These are phyloP conservation scores for Pleurotus sapidus DNA, from an alignment of 768 basidiomycete genomes.

Conservation along the genomic window DNA sequence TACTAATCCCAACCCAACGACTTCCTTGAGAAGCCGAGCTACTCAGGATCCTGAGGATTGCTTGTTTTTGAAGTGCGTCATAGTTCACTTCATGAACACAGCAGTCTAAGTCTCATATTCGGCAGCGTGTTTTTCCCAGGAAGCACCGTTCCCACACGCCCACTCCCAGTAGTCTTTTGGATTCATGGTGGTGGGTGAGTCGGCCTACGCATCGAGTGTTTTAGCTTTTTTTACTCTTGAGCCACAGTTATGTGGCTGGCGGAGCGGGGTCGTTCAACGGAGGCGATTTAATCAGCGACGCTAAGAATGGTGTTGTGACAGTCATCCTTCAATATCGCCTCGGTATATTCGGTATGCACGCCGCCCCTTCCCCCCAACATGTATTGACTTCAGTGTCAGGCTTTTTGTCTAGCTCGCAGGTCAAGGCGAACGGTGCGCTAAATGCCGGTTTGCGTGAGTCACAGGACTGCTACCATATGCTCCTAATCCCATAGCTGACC, in stretches of 20 bases:
- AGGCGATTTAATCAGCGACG: conserved; percentile 6
- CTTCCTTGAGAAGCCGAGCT: neutral
- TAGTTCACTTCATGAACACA: neutral
- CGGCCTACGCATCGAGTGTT: neutral
- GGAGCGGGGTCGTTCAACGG: conserved; percentile 6
- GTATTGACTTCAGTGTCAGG: conserved; percentile 15
- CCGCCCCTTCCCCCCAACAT: no score
- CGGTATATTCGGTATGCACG: conserved; percentile 27
- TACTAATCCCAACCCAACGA: conserved; percentile 27
- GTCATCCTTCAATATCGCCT: conserved; percentile 42
- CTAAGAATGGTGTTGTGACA: conserved; percentile 23
- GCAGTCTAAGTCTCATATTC: neutral
- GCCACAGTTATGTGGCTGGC: conserved; percentile 1
- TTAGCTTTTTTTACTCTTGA: neutral
- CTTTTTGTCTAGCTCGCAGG: conserved; percentile 39
- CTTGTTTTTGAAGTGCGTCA: conserved; percentile 33
- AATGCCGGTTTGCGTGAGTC: conserved; percentile 48
- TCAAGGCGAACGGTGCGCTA: conserved; percentile 38
- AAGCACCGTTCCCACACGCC: conserved; percentile 15
- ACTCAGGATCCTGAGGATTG: conserved; percentile 33
- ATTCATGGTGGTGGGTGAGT: conserved; percentile 11
- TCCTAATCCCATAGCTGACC: neutral
- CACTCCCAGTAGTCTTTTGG: conserved; percentile 16
- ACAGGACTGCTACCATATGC: neutral
- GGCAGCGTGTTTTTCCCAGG: conserved; percentile 32